Evolutionary conservation across 805 yeast genomes (phyloP).

Genomic region (Starmerella davenportii): DNA sequence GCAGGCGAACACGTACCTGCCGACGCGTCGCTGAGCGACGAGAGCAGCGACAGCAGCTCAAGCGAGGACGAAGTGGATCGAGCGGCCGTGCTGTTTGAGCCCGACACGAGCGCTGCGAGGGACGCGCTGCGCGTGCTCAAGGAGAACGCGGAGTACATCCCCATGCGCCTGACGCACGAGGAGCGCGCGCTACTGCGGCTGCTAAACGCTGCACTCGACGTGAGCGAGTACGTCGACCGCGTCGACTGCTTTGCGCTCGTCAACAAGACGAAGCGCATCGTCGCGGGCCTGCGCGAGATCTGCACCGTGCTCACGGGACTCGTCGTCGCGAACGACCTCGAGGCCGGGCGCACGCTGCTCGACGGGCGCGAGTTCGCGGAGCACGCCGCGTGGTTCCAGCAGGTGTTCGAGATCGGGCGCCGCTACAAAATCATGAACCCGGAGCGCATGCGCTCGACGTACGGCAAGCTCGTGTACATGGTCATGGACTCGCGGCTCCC

Average conservation of each 20-base stretch:
- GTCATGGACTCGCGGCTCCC: slow-evolving; percentile 68
- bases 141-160: slow-evolving; percentile 33
- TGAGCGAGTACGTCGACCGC: slow-evolving; percentile 62
- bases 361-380: slow-evolving; percentile 50
- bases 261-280: slow-evolving; percentile 53
- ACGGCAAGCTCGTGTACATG: slow-evolving; percentile 67
- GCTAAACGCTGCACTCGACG: slow-evolving; percentile 59
- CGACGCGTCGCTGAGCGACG: background rate
- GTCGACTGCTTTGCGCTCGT: slow-evolving; percentile 52
- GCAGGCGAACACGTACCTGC: background rate
- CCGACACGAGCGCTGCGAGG: background rate
- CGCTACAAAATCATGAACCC: slow-evolving; percentile 75
- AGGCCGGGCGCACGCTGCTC: slow-evolving; percentile 41
- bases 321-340: slow-evolving; percentile 60
- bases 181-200: slow-evolving; percentile 52
- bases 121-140: slow-evolving; percentile 3
- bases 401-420: slow-evolving; percentile 58
- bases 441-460: slow-evolving; percentile 58
- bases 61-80: background rate
- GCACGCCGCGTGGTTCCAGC: slow-evolving; percentile 56
- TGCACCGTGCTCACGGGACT: slow-evolving; percentile 65
- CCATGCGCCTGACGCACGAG: slow-evolving; percentile 46
- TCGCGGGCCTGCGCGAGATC: slow-evolving; percentile 53
- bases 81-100: background rate
- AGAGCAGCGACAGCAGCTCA: background rate